Percentiles rank a stretch among this genome's conserved stretches.
phyloP scores from a whole-genome alignment of 1,284 basidiomycete genomes.

The Cryptococcus depauperatus region DNA sequence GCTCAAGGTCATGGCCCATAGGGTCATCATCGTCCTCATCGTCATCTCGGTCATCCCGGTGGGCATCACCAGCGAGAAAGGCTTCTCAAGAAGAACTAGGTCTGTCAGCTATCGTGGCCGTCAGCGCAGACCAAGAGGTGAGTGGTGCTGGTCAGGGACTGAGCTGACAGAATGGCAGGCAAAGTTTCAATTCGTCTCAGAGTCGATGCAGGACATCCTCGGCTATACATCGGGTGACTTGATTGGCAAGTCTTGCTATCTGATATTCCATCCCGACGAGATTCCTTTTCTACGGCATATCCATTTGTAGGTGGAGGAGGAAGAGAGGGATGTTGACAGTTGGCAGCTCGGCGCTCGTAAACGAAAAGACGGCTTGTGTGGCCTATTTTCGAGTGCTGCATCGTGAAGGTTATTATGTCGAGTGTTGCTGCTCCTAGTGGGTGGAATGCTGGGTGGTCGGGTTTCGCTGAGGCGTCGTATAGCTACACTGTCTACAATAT shows the following conservation, averaged over 20 bases:
- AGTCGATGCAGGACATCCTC: slow-evolving; percentile 33
- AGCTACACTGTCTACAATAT: slow-evolving; percentile 18
- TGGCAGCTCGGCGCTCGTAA: slow-evolving; percentile 17
- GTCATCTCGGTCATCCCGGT: too few species aligned
- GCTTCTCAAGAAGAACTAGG: slow-evolving; percentile 10
- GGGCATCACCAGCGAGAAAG: neutral
- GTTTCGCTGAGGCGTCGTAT: neutral
- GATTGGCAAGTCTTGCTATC: slow-evolving; percentile 25
- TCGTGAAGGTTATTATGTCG: slow-evolving; percentile 30
- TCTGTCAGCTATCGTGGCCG: slow-evolving; percentile 10
- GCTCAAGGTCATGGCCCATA: too few species aligned
- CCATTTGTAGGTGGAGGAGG: slow-evolving; percentile 22
- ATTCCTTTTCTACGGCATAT: slow-evolving; percentile 22
- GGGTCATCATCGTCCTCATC: too few species aligned
- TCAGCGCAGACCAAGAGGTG: slow-evolving; percentile 13
- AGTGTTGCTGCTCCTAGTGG: slow-evolving; percentile 20
- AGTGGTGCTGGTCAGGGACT: slow-evolving; percentile 1
- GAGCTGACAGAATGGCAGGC: slow-evolving; percentile 12
- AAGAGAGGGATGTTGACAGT: neutral
- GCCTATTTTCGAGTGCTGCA: slow-evolving; percentile 28
- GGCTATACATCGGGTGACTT: slow-evolving; percentile 31
- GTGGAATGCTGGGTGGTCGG: slow-evolving; percentile 1
- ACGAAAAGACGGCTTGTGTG: slow-evolving; percentile 29
- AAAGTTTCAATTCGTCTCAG: slow-evolving; percentile 26
- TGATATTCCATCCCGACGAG: slow-evolving; percentile 38